Percentiles rank a stretch among this genome's conserved stretches.
Evolutionary conservation across 2,329 filamentous ascomycete genomes (phyloP).

Genomic region (Ceratocystis colombiana): DNA sequence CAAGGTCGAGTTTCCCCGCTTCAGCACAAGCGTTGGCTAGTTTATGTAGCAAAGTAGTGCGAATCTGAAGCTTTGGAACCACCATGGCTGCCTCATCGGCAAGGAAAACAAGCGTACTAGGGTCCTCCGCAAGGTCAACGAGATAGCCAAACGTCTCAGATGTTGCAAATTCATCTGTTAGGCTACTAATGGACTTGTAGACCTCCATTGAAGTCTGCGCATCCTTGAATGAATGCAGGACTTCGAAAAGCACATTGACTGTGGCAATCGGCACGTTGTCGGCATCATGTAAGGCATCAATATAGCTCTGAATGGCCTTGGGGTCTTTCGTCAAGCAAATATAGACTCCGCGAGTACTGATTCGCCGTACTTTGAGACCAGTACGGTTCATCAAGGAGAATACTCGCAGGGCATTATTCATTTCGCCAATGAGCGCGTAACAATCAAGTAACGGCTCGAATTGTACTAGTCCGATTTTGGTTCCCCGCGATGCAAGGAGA

Average conservation of each 20-base stretch:
- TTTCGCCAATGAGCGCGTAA: slow-evolving; percentile 50
- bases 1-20: slow-evolving; percentile 32
- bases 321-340: slow-evolving; percentile 42
- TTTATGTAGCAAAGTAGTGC: slow-evolving; percentile 22
- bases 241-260: slow-evolving; percentile 34
- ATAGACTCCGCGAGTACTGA: slow-evolving; percentile 55
- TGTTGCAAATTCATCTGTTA: slow-evolving; percentile 27
- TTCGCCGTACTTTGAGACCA: slow-evolving; percentile 46
- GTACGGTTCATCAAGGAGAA: slow-evolving; percentile 64
- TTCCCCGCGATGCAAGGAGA: slow-evolving; percentile 48
- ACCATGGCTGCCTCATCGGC: slow-evolving; percentile 22
- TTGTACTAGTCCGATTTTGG: slow-evolving; percentile 54
- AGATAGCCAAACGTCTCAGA: slow-evolving; percentile 24
- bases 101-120: slow-evolving; percentile 17
- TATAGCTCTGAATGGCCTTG: slow-evolving; percentile 41
- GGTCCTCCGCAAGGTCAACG: slow-evolving; percentile 11
- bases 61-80: slow-evolving; percentile 18
- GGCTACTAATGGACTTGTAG: slow-evolving; percentile 25
- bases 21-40: slow-evolving; percentile 31
- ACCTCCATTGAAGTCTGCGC: slow-evolving; percentile 24
- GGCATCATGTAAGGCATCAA: slow-evolving; percentile 43
- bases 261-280: slow-evolving; percentile 32
- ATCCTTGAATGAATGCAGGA: slow-evolving; percentile 26
- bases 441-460: slow-evolving; percentile 71
- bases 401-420: slow-evolving; percentile 56